Evolutionary conservation across 2,329 filamentous ascomycete species (phyloP), one percentile per base, ranked within the genome.

Genomic region (Trichoderma brevicompactum): DNA sequence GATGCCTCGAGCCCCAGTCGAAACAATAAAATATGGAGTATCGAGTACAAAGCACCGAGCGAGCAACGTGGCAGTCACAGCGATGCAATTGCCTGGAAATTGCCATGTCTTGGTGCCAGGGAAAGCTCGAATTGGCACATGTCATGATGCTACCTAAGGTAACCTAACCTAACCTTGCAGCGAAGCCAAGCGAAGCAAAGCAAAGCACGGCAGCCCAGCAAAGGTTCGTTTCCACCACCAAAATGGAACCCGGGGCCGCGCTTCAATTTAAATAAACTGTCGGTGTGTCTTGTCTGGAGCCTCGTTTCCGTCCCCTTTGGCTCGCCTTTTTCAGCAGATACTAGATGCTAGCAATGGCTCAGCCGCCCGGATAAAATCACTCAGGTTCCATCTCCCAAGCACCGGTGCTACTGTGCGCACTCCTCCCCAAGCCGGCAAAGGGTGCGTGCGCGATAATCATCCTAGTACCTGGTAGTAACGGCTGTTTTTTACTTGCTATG

Each of bases 321-420:
- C 23, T 56, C 19, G 23, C 23, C 23, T 28, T 5, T 5, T 28
- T 28, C 23, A 28, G 23, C 23, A 28, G 23, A n/a, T n/a, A n/a
- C n/a, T n/a, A 43, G 15, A 36, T 48, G 41, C 55, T 59, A 48
- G 40, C 59, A 63, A 52, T 19, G 46, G 60, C 60, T 63, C 60
- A 54, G 48, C 60, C 60, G 60, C 49, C 56, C 60, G 60, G 60
- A 38, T 63, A 63, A 63, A 63, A 63, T 63, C 60, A 63, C 60
- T 63, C 60, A 63, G 60, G 60, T 63, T 63, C 60, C 60, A 63
- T 63, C 60, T 63, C n/a, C 49, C 60, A 62, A 38, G 38, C 46
- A 62, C 50, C 56, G 56, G 56, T 23, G 46, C 56, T 60, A 48
- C 56, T 62, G 59, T 62, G 5, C 59, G 59, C 59, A 62, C 59